Conservation (phyloP, 2,329 filamentous ascomycete species). For the Tolypocladium tropicale region DNA sequence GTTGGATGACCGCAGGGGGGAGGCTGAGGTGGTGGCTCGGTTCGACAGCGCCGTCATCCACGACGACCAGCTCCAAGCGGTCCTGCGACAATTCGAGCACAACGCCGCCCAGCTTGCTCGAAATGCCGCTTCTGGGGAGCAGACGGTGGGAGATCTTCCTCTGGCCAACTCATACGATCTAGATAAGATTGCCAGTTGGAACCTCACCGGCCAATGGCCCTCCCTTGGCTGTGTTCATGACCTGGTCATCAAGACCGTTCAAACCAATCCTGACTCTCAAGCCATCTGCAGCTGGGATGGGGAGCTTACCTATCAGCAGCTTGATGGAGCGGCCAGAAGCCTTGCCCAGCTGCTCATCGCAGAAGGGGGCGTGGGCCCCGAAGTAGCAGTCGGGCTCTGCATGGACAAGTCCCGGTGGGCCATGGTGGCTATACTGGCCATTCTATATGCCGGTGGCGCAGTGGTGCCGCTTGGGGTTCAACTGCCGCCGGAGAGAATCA, state of each 20-base stretch:
- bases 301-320: background rate
- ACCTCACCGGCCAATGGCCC: background rate
- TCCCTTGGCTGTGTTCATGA: background rate
- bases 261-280: background rate
- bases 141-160: background rate
- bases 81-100: background rate
- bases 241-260: background rate
- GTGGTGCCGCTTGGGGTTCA: background rate
- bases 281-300: background rate
- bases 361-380: background rate
- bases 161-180: background rate
- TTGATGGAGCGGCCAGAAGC: background rate
- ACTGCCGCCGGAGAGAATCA: background rate
- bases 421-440: background rate
- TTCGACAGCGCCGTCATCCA: background rate
- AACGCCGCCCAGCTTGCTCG: background rate
- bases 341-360: background rate
- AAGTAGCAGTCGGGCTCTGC: background rate
- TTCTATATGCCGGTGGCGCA: background rate
- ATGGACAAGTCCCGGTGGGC: background rate
- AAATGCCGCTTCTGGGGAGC: background rate
- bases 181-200: background rate
- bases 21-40: background rate
- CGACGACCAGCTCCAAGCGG: background rate
- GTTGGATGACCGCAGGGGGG: background rate